Evolutionary conservation across 176 grass and related monocot species (phyloP), one percentile per base, ranked within the genome.

Genomic region (Oryza meridionalis): DNA sequence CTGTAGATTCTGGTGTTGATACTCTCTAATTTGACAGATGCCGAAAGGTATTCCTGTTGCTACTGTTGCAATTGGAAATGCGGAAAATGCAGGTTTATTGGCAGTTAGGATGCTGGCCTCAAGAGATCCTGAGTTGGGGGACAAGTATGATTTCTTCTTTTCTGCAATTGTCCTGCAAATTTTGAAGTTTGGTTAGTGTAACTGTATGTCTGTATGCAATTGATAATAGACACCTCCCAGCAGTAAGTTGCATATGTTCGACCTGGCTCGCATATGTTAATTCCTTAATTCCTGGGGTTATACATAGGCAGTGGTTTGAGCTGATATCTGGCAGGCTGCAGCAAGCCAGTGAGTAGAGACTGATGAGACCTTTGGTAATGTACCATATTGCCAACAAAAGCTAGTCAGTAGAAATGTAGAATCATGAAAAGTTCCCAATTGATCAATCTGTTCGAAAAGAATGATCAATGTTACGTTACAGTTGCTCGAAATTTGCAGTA

Each of bases 1-100:
- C 29, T 31, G 29, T 31, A 31, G 38, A 82, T 46, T 66, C 29
- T 15, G 15, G 7, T 75, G 10, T 78, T 90, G 40, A 22, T 68
- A 59, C 59, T 87, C 43, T 85, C 6, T 7, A 69, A 55, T 79
- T 72, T 29, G 49, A 51, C 86, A 99, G 96, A 96, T 99, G 93
- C 91, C 93, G 2, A 99, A 95, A 84, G 93, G 93, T 86, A 92
- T 94, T 80, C 93, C 96, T 45, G 93, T 99, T 81, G 90, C 84
- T 35, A 86, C 91, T 33, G 37, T 94, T 86, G 91, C 91, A 62
- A 94, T 96, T 29, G 91, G 84, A 72, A 99, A 94, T 85, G 93
- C 91, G 6, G 83, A 90, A 87, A 98, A 98, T 94, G 96, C 93
- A 69, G 93, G 91, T 78, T 80, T 99, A 37, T 63, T 94, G 83